These are phyloP conservation scores for Casaregolazyma lundiana DNA, from an alignment of 1,139 yeast species.

Conservation along the genomic window DNA sequence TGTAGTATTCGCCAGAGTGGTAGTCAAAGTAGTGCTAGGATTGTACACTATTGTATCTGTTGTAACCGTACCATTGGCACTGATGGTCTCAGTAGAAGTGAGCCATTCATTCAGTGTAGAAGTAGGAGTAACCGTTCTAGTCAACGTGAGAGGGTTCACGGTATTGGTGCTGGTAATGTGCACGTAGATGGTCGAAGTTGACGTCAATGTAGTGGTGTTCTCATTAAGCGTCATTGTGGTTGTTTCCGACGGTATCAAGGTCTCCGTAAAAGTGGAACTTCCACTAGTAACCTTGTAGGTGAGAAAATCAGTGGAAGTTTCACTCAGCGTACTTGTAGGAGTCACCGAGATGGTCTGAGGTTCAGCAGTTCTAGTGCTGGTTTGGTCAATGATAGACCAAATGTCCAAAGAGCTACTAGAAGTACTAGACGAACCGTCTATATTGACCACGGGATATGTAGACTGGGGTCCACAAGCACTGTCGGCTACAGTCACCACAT, in stretches of 20 bases:
- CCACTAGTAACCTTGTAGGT: constrained; percentile 13
- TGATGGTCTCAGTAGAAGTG: constrained; percentile 25
- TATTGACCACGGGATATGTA: constrained; percentile 22
- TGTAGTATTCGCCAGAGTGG: constrained; percentile 8
- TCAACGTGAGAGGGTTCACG: constrained; percentile 26
- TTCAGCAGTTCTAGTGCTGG: constrained; percentile 14
- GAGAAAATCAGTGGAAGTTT: constrained; percentile 7
- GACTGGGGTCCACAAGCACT: constrained; percentile 19
- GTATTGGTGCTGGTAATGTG: constrained; percentile 22
- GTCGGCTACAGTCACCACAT: constrained; percentile 24
- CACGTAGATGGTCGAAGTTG: constrained; percentile 18
- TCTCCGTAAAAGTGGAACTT: constrained; percentile 16
- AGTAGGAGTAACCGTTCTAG: constrained; percentile 24
- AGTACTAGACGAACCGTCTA: constrained; percentile 20
- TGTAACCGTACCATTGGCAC: constrained; percentile 20
- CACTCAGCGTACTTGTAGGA: constrained; percentile 1
- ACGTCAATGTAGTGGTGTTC: constrained; percentile 19
- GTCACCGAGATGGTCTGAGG: constrained; percentile 9
- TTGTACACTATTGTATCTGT: constrained; percentile 13
- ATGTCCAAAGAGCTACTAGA: constrained; percentile 10
- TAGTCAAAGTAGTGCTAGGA: constrained; percentile 10
- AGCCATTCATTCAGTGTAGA: constrained; percentile 23
- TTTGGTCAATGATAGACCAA: constrained; percentile 11
- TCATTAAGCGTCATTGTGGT: constrained; percentile 22
- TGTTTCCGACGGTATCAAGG: constrained; percentile 12